A percentile compares a stretch with the other conserved stretches of the same genome.
These are phyloP conservation scores for Coemansia sp. DNA, from an alignment of 192 early-diverging fungal genomes.

Conservation along the genomic window DNA sequence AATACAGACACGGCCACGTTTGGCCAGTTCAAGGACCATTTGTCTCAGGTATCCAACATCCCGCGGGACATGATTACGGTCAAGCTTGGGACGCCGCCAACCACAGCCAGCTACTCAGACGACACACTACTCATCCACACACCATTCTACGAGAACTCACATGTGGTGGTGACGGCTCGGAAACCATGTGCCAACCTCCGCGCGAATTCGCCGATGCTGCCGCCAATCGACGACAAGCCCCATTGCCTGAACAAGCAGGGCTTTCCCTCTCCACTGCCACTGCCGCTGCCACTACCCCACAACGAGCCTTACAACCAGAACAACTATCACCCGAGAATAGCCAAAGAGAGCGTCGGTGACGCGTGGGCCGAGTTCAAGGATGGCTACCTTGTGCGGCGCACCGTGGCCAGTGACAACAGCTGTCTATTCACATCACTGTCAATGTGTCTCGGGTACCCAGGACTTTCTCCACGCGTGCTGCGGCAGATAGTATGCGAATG, in stretches of 20 bases:
- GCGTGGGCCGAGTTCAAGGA: constrained; percentile 10
- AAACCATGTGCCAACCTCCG: neutral
- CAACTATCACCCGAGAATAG: neutral
- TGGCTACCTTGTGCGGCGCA: constrained; percentile 34
- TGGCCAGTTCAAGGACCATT: constrained; percentile 26
- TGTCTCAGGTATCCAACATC: constrained; percentile 17
- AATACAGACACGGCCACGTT: constrained; percentile 10
- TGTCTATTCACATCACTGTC: constrained; percentile 62
- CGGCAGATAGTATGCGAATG: constrained; percentile 38
- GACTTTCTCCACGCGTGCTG: constrained; percentile 14
- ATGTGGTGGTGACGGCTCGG: constrained; percentile 5
- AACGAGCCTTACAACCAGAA: neutral
- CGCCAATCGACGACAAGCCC: neutral
- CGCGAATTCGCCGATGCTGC: neutral
- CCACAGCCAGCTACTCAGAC: constrained; percentile 21
- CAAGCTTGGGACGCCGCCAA: constrained; percentile 33
- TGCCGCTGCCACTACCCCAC: neutral
- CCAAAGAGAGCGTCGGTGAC: neutral
- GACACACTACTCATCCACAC: constrained; percentile 19
- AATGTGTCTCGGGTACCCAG: constrained; percentile 21
- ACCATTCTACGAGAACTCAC: constrained; percentile 7
- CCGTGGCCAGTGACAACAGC: constrained; percentile 59
- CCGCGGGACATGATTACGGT: constrained; percentile 10
- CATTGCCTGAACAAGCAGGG: neutral
- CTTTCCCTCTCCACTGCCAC: neutral